These are phyloP conservation scores for Physcia stellaris DNA, from an alignment of 495 filamentous ascomycete species.

Conservation along the genomic window DNA sequence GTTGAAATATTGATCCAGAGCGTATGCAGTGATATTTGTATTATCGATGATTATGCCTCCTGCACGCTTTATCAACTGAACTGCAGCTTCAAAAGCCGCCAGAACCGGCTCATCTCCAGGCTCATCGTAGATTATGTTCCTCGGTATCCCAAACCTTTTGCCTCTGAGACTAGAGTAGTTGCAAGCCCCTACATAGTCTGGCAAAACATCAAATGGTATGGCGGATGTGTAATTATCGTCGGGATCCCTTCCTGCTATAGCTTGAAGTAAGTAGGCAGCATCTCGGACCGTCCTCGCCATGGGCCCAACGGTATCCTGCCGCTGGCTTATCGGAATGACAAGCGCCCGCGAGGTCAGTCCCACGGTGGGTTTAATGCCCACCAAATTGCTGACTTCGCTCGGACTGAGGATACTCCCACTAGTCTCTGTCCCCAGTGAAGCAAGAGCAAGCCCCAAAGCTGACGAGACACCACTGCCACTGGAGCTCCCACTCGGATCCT, in stretches of 20 bases:
- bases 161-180: slow-evolving; percentile 31
- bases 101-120: slow-evolving; percentile 19
- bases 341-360: slow-evolving; percentile 49
- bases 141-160: slow-evolving; percentile 37
- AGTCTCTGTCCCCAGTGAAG: slow-evolving; percentile 35
- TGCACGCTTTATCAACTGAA: slow-evolving; percentile 27
- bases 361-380: slow-evolving; percentile 53
- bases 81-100: slow-evolving; percentile 30
- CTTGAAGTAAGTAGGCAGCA: slow-evolving; percentile 49
- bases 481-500: slow-evolving; percentile 41
- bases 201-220: slow-evolving; percentile 28
- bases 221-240: slow-evolving; percentile 39
- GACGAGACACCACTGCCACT: slow-evolving; percentile 37
- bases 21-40: slow-evolving; percentile 37
- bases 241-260: slow-evolving; percentile 41
- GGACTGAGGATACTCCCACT: slow-evolving; percentile 28
- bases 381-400: slow-evolving; percentile 29
- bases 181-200: slow-evolving; percentile 40
- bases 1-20: slow-evolving; percentile 27
- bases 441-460: slow-evolving; percentile 34
- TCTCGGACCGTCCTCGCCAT: slow-evolving; percentile 53
- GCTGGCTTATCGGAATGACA: slow-evolving; percentile 47
- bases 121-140: slow-evolving; percentile 27
- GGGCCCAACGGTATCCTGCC: slow-evolving; percentile 53
- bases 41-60: slow-evolving; percentile 39